Base-by-base conservation (phyloP, 768 basidiomycete genomes). In the Serpula lacrymans region DNA sequence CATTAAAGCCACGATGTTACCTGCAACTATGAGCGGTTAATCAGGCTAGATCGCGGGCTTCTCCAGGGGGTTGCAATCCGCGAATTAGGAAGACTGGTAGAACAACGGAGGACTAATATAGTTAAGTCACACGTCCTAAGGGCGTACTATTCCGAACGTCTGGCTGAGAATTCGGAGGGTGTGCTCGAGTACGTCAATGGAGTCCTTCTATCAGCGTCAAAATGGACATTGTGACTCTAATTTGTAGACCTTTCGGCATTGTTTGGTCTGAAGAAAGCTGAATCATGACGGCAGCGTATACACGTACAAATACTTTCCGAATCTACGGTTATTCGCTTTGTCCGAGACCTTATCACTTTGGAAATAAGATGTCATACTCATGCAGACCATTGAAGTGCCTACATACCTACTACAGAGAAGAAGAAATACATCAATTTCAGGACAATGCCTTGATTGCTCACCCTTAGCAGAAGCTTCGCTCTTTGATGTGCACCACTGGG, bases 41-140 rank as follows among this genome's bases (percentile, higher is more conserved):
- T 69, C 62, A 67, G 65, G 67, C 71, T 72, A 71, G 74, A 72
- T 70, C 58, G 57, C 69, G 70, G 75, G 68, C 66, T 75, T 72
- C 65, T 71, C 64, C 65, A 64, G 66, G 60, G 67, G 64, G n/a
- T 69, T 68, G 71, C 71, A 72, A 67, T 60, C 26, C 46, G 46
- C 62, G 49, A 55, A 62, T 64, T 59, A 57, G 49, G 60, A 41
- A 57, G 55, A 33, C 16, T 37, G 31, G 34, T 50, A 48, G 34
- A 45, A 51, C 49, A 60, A 57, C 46, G 34, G 25, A 29, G 30
- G 14, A 47, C 46, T 29, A 37, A 42, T 60, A 50, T 56, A 47
- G 58, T 51, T 47, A 47, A 39, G 50, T 56, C 59, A 61, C 53
- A 49, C 52, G 59, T 63, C 54, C 52, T 46, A 45, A 42, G 37